Base-by-base conservation (phyloP, 75 land plant species). In the Azolla pinnata region DNA sequence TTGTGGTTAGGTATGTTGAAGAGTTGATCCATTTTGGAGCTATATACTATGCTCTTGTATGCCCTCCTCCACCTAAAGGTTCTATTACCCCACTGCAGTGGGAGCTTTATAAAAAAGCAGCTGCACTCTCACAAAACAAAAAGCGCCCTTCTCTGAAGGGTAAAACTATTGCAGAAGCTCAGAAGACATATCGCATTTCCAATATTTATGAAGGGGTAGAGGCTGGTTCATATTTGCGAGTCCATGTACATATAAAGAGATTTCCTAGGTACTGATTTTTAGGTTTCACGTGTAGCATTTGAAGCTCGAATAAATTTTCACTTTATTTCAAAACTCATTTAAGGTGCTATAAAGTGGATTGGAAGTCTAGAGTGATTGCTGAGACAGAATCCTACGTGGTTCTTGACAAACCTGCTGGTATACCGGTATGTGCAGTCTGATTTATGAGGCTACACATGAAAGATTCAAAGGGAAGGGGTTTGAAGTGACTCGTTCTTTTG, bases 341-440 rank as follows among this genome's bases (percentile, higher is more conserved):
- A 70, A 92, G 98, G 81, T 90, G 86, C 62, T 92, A 92, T 73
- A 87, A 92, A 72, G 67, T 92, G 64, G 98, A 92, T 58, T 92
- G 98, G 98, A 72, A 63, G 51, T 82, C 89, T 17, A 82, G 96
- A 72, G 67, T 92, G n/a, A 75, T 92, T 32, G 98, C 90, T 44
- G 83, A 85, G 44, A 73, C 79, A 31, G 96, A 85, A 23, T 67
- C 81, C 9, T 88, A 76, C 66, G 87, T 88, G 33, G 98, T 92
- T 54, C 70, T 92, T 48, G 87, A 92, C 79, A 92, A 92, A 72
- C 98, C 98, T 59, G 90, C 89, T 48, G 98, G 87, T 45, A 84
- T 88, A 60, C 81, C 96, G 30, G 96, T 89, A 66, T 57, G 82
- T 72, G 49, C 2, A 46, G 8, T 64, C 49, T 46, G 49, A 3